These are phyloP conservation scores for Nasturtium officinale DNA, from an alignment of 345 rosid species.

Conservation along the genomic window DNA sequence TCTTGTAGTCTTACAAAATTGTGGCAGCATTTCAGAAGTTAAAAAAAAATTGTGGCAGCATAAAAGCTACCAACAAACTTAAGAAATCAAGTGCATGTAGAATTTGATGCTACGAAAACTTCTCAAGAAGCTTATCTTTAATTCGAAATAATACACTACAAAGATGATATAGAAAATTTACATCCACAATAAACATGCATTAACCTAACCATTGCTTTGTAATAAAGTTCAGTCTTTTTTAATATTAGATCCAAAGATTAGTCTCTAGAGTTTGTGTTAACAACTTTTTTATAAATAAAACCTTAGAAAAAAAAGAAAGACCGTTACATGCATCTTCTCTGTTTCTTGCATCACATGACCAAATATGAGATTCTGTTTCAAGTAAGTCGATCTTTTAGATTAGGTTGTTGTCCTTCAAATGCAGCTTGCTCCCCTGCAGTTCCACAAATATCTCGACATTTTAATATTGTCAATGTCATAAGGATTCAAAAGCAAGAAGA, in stretches of 20 bases:
- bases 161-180: slow-evolving; percentile 23
- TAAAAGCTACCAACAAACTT: neutral
- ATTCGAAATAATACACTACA: neutral
- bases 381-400: slow-evolving; percentile 29
- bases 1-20: neutral
- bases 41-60: neutral
- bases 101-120: neutral
- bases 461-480: neutral
- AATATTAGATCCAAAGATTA: slow-evolving; percentile 19
- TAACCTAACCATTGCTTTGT: slow-evolving; percentile 17
- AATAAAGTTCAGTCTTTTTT: neutral
- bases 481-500: neutral
- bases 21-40: neutral
- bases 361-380: slow-evolving; percentile 12
- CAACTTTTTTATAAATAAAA: slow-evolving; percentile 11
- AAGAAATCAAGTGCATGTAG: neutral
- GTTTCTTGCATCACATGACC: slow-evolving; percentile 20
- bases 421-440: slow-evolving; percentile 39
- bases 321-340: slow-evolving; percentile 12
- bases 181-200: slow-evolving; percentile 3
- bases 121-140: neutral
- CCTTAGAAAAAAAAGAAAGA: neutral
- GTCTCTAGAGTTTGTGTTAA: slow-evolving; percentile 26
- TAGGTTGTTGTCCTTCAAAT: slow-evolving; percentile 36
- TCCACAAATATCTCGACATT: neutral